phyloP scores from a whole-genome alignment of 2,329 filamentous ascomycete species.

The Colletotrichum sublineola region DNA sequence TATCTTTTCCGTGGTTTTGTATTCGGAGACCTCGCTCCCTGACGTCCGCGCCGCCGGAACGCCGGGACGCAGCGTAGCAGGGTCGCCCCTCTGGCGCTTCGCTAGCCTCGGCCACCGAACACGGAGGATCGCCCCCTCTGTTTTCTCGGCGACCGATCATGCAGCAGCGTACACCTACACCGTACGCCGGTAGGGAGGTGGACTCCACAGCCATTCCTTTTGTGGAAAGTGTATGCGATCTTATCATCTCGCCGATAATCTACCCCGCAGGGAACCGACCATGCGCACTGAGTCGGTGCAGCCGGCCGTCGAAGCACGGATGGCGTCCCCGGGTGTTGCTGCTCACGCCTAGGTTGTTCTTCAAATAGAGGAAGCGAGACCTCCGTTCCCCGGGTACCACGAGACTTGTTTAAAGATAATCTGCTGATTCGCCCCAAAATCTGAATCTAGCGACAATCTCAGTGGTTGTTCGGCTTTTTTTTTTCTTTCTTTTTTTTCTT shows the following conservation, averaged over 20 bases:
- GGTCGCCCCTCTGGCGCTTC: too few relatives aligned
- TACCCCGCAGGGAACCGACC: constrained; percentile 10
- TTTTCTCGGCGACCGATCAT: not conserved
- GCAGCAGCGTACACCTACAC: not conserved
- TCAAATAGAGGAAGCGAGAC: not conserved
- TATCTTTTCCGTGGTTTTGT: not conserved
- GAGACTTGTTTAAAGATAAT: not conserved
- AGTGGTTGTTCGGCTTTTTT: not conserved
- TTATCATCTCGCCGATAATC: not conserved
- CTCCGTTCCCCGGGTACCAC: not conserved
- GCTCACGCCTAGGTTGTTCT: not conserved
- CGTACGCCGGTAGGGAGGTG: too few relatives aligned
- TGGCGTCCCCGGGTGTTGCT: not conserved
- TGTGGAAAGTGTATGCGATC: constrained; percentile 10
- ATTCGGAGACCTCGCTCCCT: constrained; percentile 52
- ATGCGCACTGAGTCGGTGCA: not conserved
- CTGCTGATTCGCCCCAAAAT: too few relatives aligned
- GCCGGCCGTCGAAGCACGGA: not conserved
- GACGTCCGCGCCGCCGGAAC: constrained; percentile 47
- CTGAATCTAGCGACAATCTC: too few relatives aligned
- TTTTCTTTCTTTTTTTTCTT: too few relatives aligned
- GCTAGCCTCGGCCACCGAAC: not conserved
- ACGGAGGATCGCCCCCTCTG: not conserved
- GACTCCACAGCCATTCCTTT: not conserved
- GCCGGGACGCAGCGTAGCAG: not conserved